Conservation (phyloP, 78 protist species). For the Thecamonas trahens region DNA sequence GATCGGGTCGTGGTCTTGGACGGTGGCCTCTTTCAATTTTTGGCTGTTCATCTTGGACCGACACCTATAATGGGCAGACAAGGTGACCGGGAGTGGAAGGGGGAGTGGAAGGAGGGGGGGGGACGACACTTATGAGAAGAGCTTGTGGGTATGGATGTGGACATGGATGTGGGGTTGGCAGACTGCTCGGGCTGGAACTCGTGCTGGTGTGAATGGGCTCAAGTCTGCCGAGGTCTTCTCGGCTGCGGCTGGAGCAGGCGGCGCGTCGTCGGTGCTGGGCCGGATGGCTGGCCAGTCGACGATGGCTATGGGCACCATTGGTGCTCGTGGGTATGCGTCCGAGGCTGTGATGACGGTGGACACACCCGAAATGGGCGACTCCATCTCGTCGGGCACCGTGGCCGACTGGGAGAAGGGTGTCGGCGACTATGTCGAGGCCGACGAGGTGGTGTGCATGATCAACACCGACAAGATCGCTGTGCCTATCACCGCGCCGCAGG, state of each 20-base stretch:
- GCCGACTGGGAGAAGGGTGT: constrained; percentile 14
- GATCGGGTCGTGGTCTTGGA: no score
- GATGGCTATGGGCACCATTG: not conserved
- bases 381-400: not conserved
- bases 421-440: constrained; percentile 74
- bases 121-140: no score
- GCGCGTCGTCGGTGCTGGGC: not conserved
- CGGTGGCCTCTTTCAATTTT: no score
- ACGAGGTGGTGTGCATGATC: constrained; percentile 64
- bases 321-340: not conserved
- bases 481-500: constrained; percentile 70
- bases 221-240: not conserved
- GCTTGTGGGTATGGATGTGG: no score
- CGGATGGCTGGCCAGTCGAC: not conserved
- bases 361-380: not conserved
- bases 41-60: no score
- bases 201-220: no score
- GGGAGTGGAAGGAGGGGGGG: no score
- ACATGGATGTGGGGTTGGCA: no score
- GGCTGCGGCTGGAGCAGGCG: no score
- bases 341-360: not conserved
- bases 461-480: constrained; percentile 87
- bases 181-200: no score
- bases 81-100: no score
- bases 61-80: no score